Base-by-base conservation (phyloP, 2,329 filamentous ascomycete genomes). In the Cercospora zeina region DNA sequence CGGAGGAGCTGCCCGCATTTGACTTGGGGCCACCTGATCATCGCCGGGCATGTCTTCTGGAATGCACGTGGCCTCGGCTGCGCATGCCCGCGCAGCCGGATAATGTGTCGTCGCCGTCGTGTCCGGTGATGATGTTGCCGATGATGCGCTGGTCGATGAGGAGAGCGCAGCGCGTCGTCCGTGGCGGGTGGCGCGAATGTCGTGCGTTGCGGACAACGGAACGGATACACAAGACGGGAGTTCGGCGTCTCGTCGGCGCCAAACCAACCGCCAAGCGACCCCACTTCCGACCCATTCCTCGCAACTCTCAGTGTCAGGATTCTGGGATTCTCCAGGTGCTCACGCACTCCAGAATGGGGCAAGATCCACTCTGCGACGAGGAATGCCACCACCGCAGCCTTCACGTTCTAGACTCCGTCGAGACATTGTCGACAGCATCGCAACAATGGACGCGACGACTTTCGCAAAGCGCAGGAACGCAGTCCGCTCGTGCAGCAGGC, bases 1-100 rank as follows among this genome's bases (percentile, higher is more conserved):
- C 36, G 37, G 50, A 27, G 56, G 51, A 59, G 56, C 49, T 59
- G 56, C 61, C 56, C 56, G 62, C 62, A 57, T 47, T 54, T 45
- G 62, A 49, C 51, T 37, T 53, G 33, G 39, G 47, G 42, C 57
- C 51, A 54, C 54, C 42, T 49, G 36, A 34, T 50, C 59, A 51
- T 57, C 31, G 39, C 6, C 11, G 11, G 36, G n/a, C 8, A 36
- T 31, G 21, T 19, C 47, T 30, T 30, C 47, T 19, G 47, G 24
- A 30, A 51, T 24, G 24, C 47, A 51, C 47, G 47, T 51, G 47
- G 24, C 19, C 47, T 51, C 47, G 47, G 30, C 47, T 51, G 47
- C 24, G n/a, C 47, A 51, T 51, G 47, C 47, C 14, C 30, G 11
- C 24, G 47, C 47, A 13, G 47, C 47, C 47, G 47, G 24, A 14